Evolutionary conservation across 1,284 basidiomycete species (phyloP).

Genomic region (Rhodotorula sp.): DNA sequence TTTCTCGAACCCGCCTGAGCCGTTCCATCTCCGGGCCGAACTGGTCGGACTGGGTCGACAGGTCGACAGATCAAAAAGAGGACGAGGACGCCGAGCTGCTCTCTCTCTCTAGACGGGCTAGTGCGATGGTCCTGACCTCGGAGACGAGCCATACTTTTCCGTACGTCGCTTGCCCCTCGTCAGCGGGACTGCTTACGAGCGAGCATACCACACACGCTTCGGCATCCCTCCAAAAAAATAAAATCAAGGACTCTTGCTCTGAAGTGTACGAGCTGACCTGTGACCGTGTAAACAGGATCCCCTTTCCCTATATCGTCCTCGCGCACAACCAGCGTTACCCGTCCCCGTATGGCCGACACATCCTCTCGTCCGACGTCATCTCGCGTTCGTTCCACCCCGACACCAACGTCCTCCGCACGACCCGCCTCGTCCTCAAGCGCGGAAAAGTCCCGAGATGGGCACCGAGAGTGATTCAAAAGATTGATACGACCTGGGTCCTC

Average conservation of each 20-base stretch:
- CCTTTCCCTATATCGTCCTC: constrained; percentile 38
- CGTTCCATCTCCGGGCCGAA: too few species aligned
- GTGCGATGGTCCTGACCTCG: constrained; percentile 28
- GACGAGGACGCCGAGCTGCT: too few species aligned
- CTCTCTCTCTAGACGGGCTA: too few species aligned
- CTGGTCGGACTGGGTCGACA: too few species aligned
- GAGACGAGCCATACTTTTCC: constrained; percentile 29
- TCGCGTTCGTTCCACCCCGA: constrained; percentile 41
- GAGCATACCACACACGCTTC: background rate
- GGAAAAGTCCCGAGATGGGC: constrained; percentile 53
- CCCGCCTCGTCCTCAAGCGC: constrained; percentile 50
- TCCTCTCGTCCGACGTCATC: constrained; percentile 50
- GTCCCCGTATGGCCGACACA: constrained; percentile 50
- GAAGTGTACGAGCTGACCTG: background rate
- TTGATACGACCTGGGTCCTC: constrained; percentile 39
- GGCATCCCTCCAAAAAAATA: background rate
- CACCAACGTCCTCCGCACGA: constrained; percentile 45
- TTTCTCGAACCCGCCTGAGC: too few species aligned
- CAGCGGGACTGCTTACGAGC: too few species aligned
- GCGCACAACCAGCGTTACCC: constrained; percentile 52
- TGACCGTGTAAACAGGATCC: constrained; percentile 25
- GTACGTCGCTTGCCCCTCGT: constrained; percentile 3
- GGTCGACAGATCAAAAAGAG: too few species aligned
- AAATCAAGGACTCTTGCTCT: background rate
- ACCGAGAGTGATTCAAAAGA: constrained; percentile 45